phyloP scores from a whole-genome alignment of 2,329 filamentous ascomycete species.

The Rugonectria rugulosa region DNA sequence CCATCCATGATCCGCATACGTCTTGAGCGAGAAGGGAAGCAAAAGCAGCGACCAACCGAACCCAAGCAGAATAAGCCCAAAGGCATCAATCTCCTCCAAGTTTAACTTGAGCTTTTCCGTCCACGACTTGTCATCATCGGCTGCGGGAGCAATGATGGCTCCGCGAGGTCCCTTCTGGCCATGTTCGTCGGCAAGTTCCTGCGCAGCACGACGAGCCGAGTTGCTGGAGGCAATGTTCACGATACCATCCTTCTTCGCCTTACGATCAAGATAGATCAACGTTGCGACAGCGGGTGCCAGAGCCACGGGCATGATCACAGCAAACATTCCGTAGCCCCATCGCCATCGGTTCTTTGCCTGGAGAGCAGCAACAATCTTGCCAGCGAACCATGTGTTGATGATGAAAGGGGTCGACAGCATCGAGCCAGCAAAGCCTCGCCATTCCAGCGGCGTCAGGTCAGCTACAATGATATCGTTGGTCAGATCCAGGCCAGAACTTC shows the following conservation, averaged over 20 bases:
- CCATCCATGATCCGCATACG: constrained; percentile 51
- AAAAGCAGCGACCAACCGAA: constrained; percentile 65
- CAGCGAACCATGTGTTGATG: constrained; percentile 49
- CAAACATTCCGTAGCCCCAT: constrained; percentile 66
- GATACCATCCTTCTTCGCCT: constrained; percentile 61
- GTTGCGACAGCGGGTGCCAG: constrained; percentile 61
- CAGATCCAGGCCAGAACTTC: constrained; percentile 65
- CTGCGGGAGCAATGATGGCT: constrained; percentile 23
- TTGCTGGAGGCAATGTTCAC: constrained; percentile 44
- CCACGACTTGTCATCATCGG: constrained; percentile 31
- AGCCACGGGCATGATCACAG: constrained; percentile 65
- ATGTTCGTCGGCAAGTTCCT: constrained; percentile 24
- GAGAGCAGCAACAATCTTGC: constrained; percentile 51
- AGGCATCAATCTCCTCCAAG: constrained; percentile 47
- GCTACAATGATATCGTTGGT: constrained; percentile 70
- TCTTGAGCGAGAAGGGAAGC: constrained; percentile 70
- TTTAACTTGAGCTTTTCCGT: constrained; percentile 43
- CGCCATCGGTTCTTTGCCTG: constrained; percentile 37
- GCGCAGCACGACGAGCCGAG: constrained; percentile 45
- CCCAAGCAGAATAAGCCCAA: constrained; percentile 55
- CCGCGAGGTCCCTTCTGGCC: constrained; percentile 28
- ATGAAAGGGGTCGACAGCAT: constrained; percentile 41
- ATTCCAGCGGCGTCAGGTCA: constrained; percentile 62
- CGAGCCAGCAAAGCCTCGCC: constrained; percentile 45
- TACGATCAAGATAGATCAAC: constrained; percentile 62